Evolutionary conservation across 495 filamentous ascomycete genomes (phyloP).

Genomic region (Diplogelasinospora grovesii): DNA sequence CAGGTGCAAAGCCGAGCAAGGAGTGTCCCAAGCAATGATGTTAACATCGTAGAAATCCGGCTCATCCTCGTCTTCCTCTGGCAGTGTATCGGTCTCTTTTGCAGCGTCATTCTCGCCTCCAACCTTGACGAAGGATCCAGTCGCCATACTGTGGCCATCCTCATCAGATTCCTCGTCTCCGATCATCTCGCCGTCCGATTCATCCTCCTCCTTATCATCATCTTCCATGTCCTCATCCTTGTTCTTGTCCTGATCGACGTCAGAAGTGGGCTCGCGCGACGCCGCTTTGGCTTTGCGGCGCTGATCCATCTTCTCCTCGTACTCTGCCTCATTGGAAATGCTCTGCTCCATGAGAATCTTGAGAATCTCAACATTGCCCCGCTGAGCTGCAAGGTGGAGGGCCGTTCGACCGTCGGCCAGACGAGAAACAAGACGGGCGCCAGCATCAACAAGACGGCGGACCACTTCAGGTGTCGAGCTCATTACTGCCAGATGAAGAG

Average conservation of each 20-base stretch:
- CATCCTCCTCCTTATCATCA: constrained; percentile 16
- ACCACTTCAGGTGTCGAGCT: constrained; percentile 61
- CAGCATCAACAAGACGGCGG: constrained; percentile 60
- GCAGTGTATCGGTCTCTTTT: constrained; percentile 22
- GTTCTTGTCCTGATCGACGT: constrained; percentile 7
- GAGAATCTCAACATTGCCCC: constrained; percentile 62
- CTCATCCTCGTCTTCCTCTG: constrained; percentile 53
- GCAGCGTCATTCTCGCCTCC: constrained; percentile 31
- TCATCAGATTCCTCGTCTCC: constrained; percentile 37
- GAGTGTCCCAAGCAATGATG: constrained; percentile 66
- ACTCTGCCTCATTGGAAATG: constrained; percentile 60
- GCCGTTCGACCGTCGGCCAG: constrained; percentile 73
- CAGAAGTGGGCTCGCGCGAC: constrained; percentile 4
- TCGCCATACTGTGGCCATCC: constrained; percentile 43
- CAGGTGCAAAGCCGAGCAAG: constrained; percentile 64
- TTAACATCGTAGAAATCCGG: constrained; percentile 77
- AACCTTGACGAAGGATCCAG: constrained; percentile 65
- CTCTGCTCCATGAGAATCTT: constrained; percentile 63
- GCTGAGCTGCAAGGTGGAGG: constrained; percentile 66
- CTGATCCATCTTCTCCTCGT: constrained; percentile 49
- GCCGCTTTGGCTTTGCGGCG: constrained; percentile 33
- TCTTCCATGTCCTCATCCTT: constrained; percentile 19
- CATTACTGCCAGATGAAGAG: constrained; percentile 67
- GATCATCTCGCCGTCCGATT: constrained; percentile 31
- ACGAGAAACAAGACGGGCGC: constrained; percentile 63